phyloP scores from a whole-genome alignment of 306 rosid genomes.

The Glycyrrhiza uralensis region DNA sequence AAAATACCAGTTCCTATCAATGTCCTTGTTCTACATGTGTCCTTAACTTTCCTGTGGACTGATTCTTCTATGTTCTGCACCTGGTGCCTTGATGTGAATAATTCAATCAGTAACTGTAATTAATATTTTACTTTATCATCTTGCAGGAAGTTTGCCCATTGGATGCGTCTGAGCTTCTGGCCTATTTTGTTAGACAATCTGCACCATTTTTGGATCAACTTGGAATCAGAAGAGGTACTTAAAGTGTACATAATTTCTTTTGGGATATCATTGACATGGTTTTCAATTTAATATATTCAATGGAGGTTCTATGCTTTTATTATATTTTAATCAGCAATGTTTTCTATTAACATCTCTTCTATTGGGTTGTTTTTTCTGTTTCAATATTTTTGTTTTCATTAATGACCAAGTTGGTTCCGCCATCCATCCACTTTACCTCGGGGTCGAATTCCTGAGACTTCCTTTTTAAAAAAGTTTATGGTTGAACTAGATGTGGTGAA shows the following conservation, averaged over 20 bases:
- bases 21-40: not conserved
- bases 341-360: not conserved
- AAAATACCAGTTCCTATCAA: not conserved
- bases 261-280: constrained; percentile 2
- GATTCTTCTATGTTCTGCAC: constrained; percentile 15
- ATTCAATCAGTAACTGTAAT: constrained; percentile 2
- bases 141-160: constrained; percentile 80
- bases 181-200: constrained; percentile 79
- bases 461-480: not conserved
- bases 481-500: not conserved
- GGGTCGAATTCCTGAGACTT: not conserved
- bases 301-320: not conserved
- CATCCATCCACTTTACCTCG: not conserved
- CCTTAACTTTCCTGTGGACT: constrained; percentile 11
- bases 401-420: not conserved
- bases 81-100: constrained; percentile 1
- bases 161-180: constrained; percentile 88
- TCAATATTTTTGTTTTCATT: not conserved
- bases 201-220: constrained; percentile 86
- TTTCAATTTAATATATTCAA: not conserved
- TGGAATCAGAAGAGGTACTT: constrained; percentile 71
- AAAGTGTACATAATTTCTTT: not conserved
- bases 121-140: constrained; percentile 17
- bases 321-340: not conserved
- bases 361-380: not conserved